Conservation (phyloP, 129 eudicot genomes). For the Mikania micrantha region DNA sequence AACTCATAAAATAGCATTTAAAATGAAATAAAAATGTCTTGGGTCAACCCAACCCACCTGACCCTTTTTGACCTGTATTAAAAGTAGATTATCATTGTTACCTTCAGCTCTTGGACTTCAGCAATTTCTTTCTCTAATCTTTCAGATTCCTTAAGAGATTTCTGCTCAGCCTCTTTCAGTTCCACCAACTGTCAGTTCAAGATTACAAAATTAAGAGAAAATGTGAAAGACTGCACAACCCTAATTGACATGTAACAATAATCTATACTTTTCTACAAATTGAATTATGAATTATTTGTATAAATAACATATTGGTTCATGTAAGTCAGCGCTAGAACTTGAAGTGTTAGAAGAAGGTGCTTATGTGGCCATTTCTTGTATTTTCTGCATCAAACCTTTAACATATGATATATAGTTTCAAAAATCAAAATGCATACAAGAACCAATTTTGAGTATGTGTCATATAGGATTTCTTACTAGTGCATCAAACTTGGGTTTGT, state of each 20-base stretch:
- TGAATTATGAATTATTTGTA: background rate
- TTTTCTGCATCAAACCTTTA: too few relatives aligned
- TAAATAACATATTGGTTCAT: background rate
- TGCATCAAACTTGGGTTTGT: slow-evolving; percentile 77
- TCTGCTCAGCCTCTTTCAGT: slow-evolving; percentile 80
- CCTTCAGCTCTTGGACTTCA: slow-evolving; percentile 88
- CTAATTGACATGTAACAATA: background rate
- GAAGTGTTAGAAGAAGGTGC: background rate
- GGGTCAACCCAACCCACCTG: background rate
- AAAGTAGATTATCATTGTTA: slow-evolving; percentile 13
- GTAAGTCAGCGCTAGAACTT: background rate
- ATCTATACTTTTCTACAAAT: background rate
- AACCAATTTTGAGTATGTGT: background rate
- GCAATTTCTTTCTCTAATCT: slow-evolving; percentile 94
- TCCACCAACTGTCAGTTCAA: slow-evolving; percentile 59
- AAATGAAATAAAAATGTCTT: background rate
- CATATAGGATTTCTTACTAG: slow-evolving; percentile 39
- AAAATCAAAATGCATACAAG: too few relatives aligned
- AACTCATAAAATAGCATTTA: background rate
- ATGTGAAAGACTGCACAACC: background rate
- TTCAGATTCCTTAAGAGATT: slow-evolving; percentile 71
- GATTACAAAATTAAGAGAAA: background rate
- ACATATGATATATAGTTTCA: background rate
- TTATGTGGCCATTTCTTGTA: background rate
- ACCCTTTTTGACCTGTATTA: background rate